These are phyloP conservation scores for Gliomastix tumulicola DNA, from an alignment of 2,329 filamentous ascomycete genomes.

Conservation along the genomic window DNA sequence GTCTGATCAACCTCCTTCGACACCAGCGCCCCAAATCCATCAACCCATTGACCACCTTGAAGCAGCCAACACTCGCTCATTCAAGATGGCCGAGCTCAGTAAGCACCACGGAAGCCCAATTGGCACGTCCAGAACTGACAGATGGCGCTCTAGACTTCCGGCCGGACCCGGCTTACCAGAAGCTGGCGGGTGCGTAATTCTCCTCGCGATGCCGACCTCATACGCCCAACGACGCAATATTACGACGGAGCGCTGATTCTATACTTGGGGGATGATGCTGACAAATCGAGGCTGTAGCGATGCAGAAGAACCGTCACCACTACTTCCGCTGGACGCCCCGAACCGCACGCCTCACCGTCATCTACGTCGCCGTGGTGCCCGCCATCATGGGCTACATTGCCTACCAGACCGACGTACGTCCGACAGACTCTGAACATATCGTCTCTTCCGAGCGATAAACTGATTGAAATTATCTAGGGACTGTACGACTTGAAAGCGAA, in stretches of 20 bases:
- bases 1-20: too few species aligned
- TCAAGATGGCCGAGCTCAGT: conserved; percentile 32
- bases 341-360: conserved; percentile 72
- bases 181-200: conserved; percentile 24
- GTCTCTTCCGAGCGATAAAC: too few species aligned
- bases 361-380: conserved; percentile 71
- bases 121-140: conserved; percentile 14
- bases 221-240: not conserved
- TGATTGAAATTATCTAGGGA: conserved; percentile 48
- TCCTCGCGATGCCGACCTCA: not conserved
- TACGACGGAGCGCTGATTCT: too few species aligned
- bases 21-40: too few species aligned
- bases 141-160: conserved; percentile 23
- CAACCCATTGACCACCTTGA: not conserved
- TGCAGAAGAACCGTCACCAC: conserved; percentile 79
- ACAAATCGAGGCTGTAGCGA: too few species aligned
- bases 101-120: conserved; percentile 6
- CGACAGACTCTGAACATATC: too few species aligned
- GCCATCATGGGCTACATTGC: conserved; percentile 61
- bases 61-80: conserved; percentile 13
- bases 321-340: conserved; percentile 92
- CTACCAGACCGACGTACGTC: conserved; percentile 79
- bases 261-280: too few species aligned
- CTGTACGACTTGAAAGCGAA: conserved; percentile 82
- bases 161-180: conserved; percentile 32